These are phyloP conservation scores for Termitomyces sp. DNA, from an alignment of 768 basidiomycete genomes.

Conservation along the genomic window DNA sequence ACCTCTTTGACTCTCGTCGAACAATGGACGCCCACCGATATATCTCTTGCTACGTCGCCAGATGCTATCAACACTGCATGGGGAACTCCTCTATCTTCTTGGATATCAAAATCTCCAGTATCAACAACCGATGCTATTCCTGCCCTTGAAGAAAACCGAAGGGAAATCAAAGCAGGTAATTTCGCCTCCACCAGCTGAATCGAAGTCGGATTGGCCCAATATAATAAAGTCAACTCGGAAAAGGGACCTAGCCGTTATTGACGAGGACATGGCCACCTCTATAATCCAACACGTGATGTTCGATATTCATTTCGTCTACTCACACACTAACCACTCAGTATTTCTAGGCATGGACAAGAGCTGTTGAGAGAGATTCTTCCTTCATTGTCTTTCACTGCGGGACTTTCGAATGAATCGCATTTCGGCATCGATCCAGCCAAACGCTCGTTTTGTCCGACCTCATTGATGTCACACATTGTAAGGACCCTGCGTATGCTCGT, in stretches of 20 bases:
- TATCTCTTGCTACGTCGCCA: neutral
- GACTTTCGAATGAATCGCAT: conserved; percentile 2
- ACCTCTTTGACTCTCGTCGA: neutral
- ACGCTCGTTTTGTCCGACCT: conserved; percentile 5
- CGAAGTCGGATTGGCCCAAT: neutral
- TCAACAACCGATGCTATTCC: no score
- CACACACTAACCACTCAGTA: neutral
- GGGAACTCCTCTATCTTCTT: no score
- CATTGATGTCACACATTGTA: neutral
- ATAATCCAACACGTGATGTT: conserved; percentile 3
- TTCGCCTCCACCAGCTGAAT: neutral
- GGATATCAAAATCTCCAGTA: no score
- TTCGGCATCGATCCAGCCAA: conserved; percentile 5
- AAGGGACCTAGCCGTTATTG: neutral
- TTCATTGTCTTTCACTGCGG: conserved; percentile 7
- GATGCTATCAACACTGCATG: neutral
- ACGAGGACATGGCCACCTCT: neutral
- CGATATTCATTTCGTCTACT: neutral
- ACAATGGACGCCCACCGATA: neutral
- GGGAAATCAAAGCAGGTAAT: no score
- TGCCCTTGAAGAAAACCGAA: neutral
- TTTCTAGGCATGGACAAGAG: conserved; percentile 7
- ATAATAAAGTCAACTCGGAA: neutral
- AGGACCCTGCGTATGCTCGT: neutral
- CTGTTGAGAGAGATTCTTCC: conserved; percentile 4